A percentile compares a stretch with the other conserved stretches of the same genome.
phyloP scores from a whole-genome alignment of 1,284 basidiomycete genomes.

The Rugosomyces carneus region DNA sequence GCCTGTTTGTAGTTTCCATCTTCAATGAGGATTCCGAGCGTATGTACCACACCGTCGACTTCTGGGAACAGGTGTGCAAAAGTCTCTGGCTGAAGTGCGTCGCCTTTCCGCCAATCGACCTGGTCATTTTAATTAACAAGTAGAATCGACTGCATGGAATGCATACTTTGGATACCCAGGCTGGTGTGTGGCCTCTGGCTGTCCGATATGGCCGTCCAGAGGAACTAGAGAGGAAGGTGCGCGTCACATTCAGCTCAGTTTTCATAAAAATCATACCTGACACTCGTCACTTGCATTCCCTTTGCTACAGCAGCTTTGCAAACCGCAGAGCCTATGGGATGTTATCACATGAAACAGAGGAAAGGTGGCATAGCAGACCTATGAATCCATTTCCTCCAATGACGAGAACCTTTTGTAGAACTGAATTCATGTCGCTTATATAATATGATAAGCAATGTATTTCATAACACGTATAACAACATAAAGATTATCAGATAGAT shows the following conservation, averaged over 20 bases:
- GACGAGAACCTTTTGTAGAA: slow-evolving; percentile 68
- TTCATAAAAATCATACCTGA: slow-evolving; percentile 53
- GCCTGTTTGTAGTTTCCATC: slow-evolving; percentile 76
- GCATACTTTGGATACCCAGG: slow-evolving; percentile 73
- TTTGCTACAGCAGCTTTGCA: slow-evolving; percentile 80
- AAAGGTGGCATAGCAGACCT: slow-evolving; percentile 38
- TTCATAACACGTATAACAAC: not conserved
- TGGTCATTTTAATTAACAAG: slow-evolving; percentile 22
- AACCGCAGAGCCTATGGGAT: slow-evolving; percentile 75
- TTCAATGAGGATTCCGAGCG: slow-evolving; percentile 90
- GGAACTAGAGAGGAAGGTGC: slow-evolving; percentile 45
- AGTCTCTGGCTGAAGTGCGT: slow-evolving; percentile 71
- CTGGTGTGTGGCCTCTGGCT: slow-evolving; percentile 83
- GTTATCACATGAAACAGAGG: slow-evolving; percentile 8
- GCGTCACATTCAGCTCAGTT: not conserved
- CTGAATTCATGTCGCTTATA: slow-evolving; percentile 26
- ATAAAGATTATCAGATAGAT: not conserved
- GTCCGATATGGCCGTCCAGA: slow-evolving; percentile 84
- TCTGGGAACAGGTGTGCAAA: slow-evolving; percentile 66
- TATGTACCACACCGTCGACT: slow-evolving; percentile 83
- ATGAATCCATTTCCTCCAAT: slow-evolving; percentile 95
- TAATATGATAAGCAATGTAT: not conserved
- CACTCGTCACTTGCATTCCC: slow-evolving; percentile 84
- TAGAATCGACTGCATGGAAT: slow-evolving; percentile 3
- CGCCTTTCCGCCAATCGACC: slow-evolving; percentile 81